Evolutionary conservation across 2,329 filamentous ascomycete genomes (phyloP).

Genomic region (Dothideomycetidae sp.): DNA sequence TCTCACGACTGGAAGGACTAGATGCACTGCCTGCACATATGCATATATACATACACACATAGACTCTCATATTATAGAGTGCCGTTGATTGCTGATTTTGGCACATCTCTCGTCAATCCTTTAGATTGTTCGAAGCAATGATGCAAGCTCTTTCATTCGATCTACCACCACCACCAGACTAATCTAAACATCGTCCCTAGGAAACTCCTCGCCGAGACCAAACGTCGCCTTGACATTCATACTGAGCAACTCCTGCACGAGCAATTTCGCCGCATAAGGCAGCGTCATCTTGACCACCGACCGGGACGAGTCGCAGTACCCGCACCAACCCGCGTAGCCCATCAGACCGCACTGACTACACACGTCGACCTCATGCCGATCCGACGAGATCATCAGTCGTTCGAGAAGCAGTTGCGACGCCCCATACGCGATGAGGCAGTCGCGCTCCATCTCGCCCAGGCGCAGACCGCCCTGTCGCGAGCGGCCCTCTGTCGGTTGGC

Average conservation of each 20-base stretch:
- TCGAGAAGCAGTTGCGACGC: conserved; percentile 85
- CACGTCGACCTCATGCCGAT: conserved; percentile 81
- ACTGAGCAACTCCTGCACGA: conserved; percentile 89
- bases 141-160: too few relatives aligned
- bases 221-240: conserved; percentile 97
- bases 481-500: conserved; percentile 91
- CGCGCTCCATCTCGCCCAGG: conserved; percentile 96
- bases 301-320: conserved; percentile 74
- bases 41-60: too few relatives aligned
- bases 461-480: conserved; percentile 84
- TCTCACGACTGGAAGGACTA: too few relatives aligned
- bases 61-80: too few relatives aligned
- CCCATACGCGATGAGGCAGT: conserved; percentile 94
- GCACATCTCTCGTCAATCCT: too few relatives aligned
- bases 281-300: conserved; percentile 87
- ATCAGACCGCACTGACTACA: conserved; percentile 91
- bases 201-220: conserved; percentile 89
- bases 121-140: too few relatives aligned
- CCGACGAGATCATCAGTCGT: conserved; percentile 84
- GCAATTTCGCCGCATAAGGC: conserved; percentile 90
- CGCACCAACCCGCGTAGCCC: conserved; percentile 89
- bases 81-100: too few relatives aligned
- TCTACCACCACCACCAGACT: too few relatives aligned
- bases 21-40: too few relatives aligned
- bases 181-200: conserved; percentile 27